phyloP scores from a whole-genome alignment of 768 basidiomycete species.

The Macrolepiota albuminosa region DNA sequence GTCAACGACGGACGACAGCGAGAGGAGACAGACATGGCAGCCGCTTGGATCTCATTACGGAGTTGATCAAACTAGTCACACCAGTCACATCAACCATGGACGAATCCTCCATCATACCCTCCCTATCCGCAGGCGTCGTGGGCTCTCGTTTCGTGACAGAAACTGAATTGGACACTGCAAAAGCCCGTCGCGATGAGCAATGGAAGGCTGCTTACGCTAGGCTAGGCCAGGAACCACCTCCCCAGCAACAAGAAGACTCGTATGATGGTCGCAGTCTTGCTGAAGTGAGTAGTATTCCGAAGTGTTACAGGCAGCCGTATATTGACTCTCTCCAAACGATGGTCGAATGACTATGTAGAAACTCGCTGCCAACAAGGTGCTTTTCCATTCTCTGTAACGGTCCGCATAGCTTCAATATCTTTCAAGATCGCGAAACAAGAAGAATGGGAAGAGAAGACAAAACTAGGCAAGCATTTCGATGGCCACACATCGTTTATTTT shows the following conservation, averaged over 20 bases:
- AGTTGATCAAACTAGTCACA: constrained; percentile 1
- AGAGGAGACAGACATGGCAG: constrained; percentile 28
- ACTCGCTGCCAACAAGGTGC: constrained; percentile 84
- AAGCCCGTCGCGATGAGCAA: constrained; percentile 69
- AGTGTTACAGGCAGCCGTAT: constrained; percentile 21
- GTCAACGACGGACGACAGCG: constrained; percentile 27
- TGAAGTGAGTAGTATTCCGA: constrained; percentile 55
- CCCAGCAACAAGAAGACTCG: constrained; percentile 66
- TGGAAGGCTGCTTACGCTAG: constrained; percentile 91
- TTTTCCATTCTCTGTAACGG: constrained; percentile 12
- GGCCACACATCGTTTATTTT: not conserved
- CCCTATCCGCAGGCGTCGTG: constrained; percentile 65
- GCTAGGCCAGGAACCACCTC: constrained; percentile 81
- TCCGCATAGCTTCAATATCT: constrained; percentile 11
- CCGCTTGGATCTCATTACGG: not conserved
- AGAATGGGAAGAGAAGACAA: constrained; percentile 90
- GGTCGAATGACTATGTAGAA: constrained; percentile 53
- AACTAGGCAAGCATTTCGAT: constrained; percentile 41
- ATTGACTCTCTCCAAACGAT: constrained; percentile 45
- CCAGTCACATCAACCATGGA: constrained; percentile 39
- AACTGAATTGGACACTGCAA: constrained; percentile 71
- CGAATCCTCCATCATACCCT: constrained; percentile 55
- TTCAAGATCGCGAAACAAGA: constrained; percentile 81
- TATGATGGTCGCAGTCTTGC: constrained; percentile 85
- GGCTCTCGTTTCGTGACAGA: constrained; percentile 84